phyloP scores from a whole-genome alignment of 768 basidiomycete species.

The Boletus reticulatus region DNA sequence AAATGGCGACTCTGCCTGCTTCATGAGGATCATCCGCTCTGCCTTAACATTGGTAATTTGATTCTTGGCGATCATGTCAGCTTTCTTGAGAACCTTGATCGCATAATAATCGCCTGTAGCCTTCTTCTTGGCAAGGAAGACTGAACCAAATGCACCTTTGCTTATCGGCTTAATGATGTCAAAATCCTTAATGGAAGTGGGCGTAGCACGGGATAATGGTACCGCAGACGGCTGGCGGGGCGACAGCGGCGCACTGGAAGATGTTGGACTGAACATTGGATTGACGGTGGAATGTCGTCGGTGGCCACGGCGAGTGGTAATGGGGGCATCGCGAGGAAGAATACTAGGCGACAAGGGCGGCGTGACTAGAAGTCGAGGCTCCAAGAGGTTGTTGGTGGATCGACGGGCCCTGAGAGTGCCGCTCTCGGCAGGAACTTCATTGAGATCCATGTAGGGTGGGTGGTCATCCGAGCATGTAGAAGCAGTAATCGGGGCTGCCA shows the following conservation, averaged over 20 bases:
- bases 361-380: slow-evolving; percentile 65
- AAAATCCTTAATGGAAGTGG: slow-evolving; percentile 97
- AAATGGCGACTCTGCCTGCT: slow-evolving; percentile 96
- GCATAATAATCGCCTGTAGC: slow-evolving; percentile 98
- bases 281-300: slow-evolving; percentile 75
- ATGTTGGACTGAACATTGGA: slow-evolving; percentile 56
- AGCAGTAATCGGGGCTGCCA: slow-evolving; percentile 82
- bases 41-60: slow-evolving; percentile 99
- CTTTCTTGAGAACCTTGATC: slow-evolving; percentile 99
- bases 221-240: slow-evolving; percentile 81
- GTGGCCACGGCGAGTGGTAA: slow-evolving; percentile 51
- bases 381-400: slow-evolving; percentile 62
- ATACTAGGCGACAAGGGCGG: slow-evolving; percentile 67
- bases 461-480: slow-evolving; percentile 56
- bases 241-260: slow-evolving; percentile 61
- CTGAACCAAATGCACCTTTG: slow-evolving; percentile 97
- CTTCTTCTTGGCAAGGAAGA: slow-evolving; percentile 98
- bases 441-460: slow-evolving; percentile 65
- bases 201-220: slow-evolving; percentile 73
- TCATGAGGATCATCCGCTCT: slow-evolving; percentile 99
- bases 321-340: slow-evolving; percentile 50
- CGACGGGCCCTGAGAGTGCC: slow-evolving; percentile 60
- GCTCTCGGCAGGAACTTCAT: slow-evolving; percentile 41
- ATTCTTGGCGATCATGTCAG: slow-evolving; percentile 99
- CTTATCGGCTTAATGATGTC: slow-evolving; percentile 99